Conservation (phyloP, 2,329 filamentous ascomycete species). For the Cladosporium sp. region DNA sequence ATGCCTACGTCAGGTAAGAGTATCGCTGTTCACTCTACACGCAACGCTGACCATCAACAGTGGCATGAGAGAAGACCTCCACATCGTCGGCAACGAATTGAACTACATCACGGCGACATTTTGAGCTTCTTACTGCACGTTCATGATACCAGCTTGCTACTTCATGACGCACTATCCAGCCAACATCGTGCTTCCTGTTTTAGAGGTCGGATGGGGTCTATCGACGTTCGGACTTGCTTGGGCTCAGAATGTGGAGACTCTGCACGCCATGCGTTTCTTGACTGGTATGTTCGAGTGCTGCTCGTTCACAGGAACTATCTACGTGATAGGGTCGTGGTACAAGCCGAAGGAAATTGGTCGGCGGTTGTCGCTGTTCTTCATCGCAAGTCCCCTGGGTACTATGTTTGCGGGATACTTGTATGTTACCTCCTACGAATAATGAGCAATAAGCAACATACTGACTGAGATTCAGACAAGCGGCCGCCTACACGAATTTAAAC, state of each 20-base stretch:
- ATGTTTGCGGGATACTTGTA: constrained; percentile 66
- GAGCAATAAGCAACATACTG: too few relatives aligned
- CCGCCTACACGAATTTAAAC: not conserved
- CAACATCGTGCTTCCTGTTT: not conserved
- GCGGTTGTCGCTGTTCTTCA: constrained; percentile 61
- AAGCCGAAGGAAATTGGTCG: constrained; percentile 61
- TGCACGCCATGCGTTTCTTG: not conserved
- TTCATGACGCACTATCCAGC: constrained; percentile 5
- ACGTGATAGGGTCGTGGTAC: constrained; percentile 63
- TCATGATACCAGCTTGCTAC: constrained; percentile 6
- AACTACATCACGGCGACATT: constrained; percentile 8
- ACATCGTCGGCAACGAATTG: not conserved
- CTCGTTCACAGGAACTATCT: constrained; percentile 49
- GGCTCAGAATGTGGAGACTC: constrained; percentile 4
- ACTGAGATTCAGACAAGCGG: constrained; percentile 24
- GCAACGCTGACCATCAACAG: not conserved
- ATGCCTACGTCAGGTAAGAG: constrained; percentile 1
- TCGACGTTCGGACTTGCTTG: constrained; percentile 4
- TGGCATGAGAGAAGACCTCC: constrained; percentile 3
- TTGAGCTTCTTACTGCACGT: constrained; percentile 2
- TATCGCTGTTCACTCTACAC: too few relatives aligned
- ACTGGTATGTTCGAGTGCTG: constrained; percentile 1
- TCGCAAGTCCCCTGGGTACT: constrained; percentile 59
- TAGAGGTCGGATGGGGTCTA: not conserved
- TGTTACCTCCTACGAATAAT: constrained; percentile 42